Evolutionary conservation across 2,329 filamentous ascomycete species (phyloP), one percentile per base, ranked within the genome.

Genomic region (Endoconidiophora polonica): DNA sequence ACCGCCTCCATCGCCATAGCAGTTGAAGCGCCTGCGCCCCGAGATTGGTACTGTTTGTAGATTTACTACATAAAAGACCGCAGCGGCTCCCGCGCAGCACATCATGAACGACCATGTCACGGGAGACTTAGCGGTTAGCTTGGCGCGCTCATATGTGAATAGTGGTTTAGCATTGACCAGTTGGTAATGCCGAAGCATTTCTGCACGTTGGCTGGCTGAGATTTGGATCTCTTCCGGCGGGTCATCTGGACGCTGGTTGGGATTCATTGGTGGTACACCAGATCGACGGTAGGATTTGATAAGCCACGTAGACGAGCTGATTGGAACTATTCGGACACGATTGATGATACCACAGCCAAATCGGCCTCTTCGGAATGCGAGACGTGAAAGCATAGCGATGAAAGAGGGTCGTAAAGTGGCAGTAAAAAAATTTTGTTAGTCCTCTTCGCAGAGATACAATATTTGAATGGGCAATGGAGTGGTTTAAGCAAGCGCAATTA

Each of bases 31-130:
- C 57, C 70, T 69, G 6, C 85, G 74, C 0, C 81, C 80, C 4
- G 78, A 82, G 5, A 86, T 73, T 2, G 83, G 83, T 12, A 88
- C 83, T 29, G 73, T 74, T 62, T 90, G 80, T 40, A 84, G 66
- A 60, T 87, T 81, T 59, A 66, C 70, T 50, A 78, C 67, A 66
- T 86, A 87, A 60, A 86, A 78, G 6, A 60, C 59, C 1, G 69
- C 58, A 3, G 71, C 74, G 41, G 64, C 67, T n/a, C 62, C 58
- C 14, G 67, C 60, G 24, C 67, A 66, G 12, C 66, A 54, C 1
- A 66, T 55, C 14, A 70, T 59, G 12, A 74, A 62, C 24, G 65
- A 57, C 50, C 64, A 62, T 42, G 67, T 67, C 47, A 58, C 62
- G 22, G 62, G 62, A 52, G 62, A 64, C 37, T 62, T 61, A 23